A percentile compares a stretch with the other conserved stretches of the same genome.
phyloP scores from a whole-genome alignment of 1,284 basidiomycete species.

The Ganoderma meredithae region DNA sequence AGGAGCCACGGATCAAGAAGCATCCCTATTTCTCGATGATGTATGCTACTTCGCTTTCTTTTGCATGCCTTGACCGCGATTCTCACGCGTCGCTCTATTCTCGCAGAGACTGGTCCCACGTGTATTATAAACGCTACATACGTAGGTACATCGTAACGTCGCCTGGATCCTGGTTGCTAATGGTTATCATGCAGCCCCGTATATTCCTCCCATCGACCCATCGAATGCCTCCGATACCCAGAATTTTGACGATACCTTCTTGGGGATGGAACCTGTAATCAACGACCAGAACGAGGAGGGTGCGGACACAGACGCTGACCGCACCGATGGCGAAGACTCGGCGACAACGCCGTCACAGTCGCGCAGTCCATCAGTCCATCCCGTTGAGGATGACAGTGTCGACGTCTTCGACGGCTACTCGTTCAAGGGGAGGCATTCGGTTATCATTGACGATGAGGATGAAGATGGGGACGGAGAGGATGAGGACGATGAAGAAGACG shows the following conservation, averaged over 20 bases:
- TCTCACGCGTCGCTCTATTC: background rate
- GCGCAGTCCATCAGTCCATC: conserved; percentile 71
- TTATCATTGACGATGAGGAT: conserved; percentile 75
- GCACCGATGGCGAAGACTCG: conserved; percentile 76
- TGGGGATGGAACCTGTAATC: conserved; percentile 91
- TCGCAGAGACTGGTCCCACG: conserved; percentile 88
- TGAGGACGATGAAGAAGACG: conserved; percentile 44
- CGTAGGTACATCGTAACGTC: conserved; percentile 52
- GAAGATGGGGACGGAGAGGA: conserved; percentile 58
- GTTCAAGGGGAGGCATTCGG: conserved; percentile 84
- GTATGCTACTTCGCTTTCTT: conserved; percentile 67
- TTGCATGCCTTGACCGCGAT: background rate
- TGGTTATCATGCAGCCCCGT: conserved; percentile 72
- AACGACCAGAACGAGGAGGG: conserved; percentile 68
- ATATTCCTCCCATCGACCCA: conserved; percentile 94
- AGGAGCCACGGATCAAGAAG: conserved; percentile 91
- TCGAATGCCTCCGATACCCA: conserved; percentile 94
- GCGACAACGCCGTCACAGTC: conserved; percentile 76
- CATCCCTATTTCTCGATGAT: conserved; percentile 98
- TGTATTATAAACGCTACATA: conserved; percentile 94
- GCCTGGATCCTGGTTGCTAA: background rate
- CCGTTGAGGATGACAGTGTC: conserved; percentile 56
- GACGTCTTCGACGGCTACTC: conserved; percentile 91
- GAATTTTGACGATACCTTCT: conserved; percentile 97
- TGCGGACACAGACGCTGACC: conserved; percentile 67